These are phyloP conservation scores for Caloboletus firmus DNA, from an alignment of 1,284 basidiomycete genomes.

Conservation along the genomic window DNA sequence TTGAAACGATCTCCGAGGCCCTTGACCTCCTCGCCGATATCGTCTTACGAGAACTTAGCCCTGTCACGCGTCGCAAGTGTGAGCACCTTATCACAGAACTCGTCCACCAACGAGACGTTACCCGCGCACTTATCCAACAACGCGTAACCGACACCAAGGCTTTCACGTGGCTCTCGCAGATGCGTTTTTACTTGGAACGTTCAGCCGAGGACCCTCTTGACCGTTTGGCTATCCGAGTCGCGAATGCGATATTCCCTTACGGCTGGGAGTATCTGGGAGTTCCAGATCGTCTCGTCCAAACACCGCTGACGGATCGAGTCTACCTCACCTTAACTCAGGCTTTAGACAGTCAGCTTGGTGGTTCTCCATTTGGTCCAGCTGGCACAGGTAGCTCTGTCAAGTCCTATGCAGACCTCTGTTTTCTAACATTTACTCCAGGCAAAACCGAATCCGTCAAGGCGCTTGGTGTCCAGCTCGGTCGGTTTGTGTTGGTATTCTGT, in stretches of 20 bases:
- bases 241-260: slow-evolving; percentile 93
- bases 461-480: slow-evolving; percentile 94
- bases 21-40: slow-evolving; percentile 95
- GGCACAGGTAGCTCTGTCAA: slow-evolving; percentile 74
- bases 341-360: slow-evolving; percentile 91
- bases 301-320: slow-evolving; percentile 96
- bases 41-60: slow-evolving; percentile 85
- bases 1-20: slow-evolving; percentile 78
- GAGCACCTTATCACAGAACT: slow-evolving; percentile 99
- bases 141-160: slow-evolving; percentile 64
- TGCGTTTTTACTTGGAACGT: slow-evolving; percentile 94
- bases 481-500: slow-evolving; percentile 98
- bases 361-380: slow-evolving; percentile 97
- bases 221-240: slow-evolving; percentile 79
- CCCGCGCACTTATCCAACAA: slow-evolving; percentile 75
- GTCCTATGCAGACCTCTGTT: neutral
- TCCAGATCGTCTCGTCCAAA: slow-evolving; percentile 95
- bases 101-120: slow-evolving; percentile 96
- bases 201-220: slow-evolving; percentile 74
- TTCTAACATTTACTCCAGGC: slow-evolving; percentile 45
- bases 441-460: slow-evolving; percentile 99
- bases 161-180: slow-evolving; percentile 96
- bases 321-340: slow-evolving; percentile 98
- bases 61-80: slow-evolving; percentile 93
- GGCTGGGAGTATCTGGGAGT: slow-evolving; percentile 99